Base-by-base conservation (phyloP, 164 flowering plant genomes). In the Magnolia changhungtana region DNA sequence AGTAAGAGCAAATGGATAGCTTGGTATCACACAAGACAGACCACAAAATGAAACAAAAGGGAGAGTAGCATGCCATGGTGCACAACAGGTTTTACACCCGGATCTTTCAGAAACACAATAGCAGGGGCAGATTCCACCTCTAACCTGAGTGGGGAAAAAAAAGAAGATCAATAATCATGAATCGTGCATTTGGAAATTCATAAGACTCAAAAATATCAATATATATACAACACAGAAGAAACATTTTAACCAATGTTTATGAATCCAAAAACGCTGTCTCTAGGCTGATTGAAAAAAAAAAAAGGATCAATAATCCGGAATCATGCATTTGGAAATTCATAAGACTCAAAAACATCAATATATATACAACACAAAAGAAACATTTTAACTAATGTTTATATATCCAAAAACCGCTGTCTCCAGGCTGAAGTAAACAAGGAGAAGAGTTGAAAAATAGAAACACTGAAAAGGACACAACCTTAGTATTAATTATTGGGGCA, bases 51-150 rank as follows among this genome's bases (percentile, higher is more conserved):
- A 72, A 52, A 24, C 24, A 71, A 61, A 37, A 73, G 29, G 58
- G 74, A 29, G 14, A 74, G 76, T 37, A 72, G 75, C 80, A 68
- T 87, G 72, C 99, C 99, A 80, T 92, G 92, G 78, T 90, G 76
- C 24, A 93, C 94, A 71, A 91, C 75, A 77, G 98, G 98, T 77
- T 91, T 89, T 61, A 87, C 86, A 63, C 98, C 98, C 0, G 98
- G 94, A 80, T 92, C 97, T 81, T 89, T 96, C 81, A 94, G 19
- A 78, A 96, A 80, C 23, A 89, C 95, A 75, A 95, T 79, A 45
- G 99, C 98, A 71, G 99, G 99, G 27, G 99, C 98, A 81, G 96
- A 88, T 75, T 94, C 99, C 80, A 96, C 90, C 75, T 86, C 95
- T 78, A 94, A 89, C 87, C 98, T 94, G 86, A 71, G 6, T 19